Evolutionary conservation across 179 eudicot species (phyloP), one percentile per base, ranked within the genome.

Genomic region (Carnegiea gigantea): DNA sequence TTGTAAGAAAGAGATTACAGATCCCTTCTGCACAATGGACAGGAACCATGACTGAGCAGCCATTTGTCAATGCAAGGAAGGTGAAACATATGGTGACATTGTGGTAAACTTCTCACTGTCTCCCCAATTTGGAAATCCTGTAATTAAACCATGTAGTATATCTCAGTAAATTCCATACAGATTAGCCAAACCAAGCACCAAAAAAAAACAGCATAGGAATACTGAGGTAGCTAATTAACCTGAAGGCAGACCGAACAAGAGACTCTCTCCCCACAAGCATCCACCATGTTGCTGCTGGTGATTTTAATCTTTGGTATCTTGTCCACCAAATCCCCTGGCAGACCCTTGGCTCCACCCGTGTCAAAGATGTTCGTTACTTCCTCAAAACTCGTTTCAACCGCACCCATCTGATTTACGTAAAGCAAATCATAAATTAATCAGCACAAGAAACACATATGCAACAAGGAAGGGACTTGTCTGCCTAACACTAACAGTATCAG

Each of bases 161-260:
- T 40, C 44, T 40, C 9, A 40, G 44, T 5, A 40, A 40, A 1
- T 40, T 40, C 3, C 33, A 65, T 23, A 17, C 36, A 23, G 36
- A 26, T 67, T 62, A 60, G 24, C 26, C 24, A 60, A 21, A 53
- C 10, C 6, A 49, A 9, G 10, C 9, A 53, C 5, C n/a, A n/a
- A 20, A 15, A 57, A 57, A 23, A 57, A 15, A 6, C 20, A 4
- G n/a, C 21, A 57, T 57, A 15, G 20, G 62, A 18, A 57, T 12
- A 2, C 1, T 17, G 62, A 18, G 23, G 3, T 57, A 20, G 12
- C 49, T 46, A 53, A 14, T 3, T 18, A 83, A 96, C 99, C 99
- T 96, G 99, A 72, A 96, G 92, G 91, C 99, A 96, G 38, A 96
- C 98, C 0, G 99, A 96, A 78, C 99, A 96, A 43, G 96, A 92